These are phyloP conservation scores for Rhizoclosmatium globosum DNA, from an alignment of 192 early-diverging fungal species.

Conservation along the genomic window DNA sequence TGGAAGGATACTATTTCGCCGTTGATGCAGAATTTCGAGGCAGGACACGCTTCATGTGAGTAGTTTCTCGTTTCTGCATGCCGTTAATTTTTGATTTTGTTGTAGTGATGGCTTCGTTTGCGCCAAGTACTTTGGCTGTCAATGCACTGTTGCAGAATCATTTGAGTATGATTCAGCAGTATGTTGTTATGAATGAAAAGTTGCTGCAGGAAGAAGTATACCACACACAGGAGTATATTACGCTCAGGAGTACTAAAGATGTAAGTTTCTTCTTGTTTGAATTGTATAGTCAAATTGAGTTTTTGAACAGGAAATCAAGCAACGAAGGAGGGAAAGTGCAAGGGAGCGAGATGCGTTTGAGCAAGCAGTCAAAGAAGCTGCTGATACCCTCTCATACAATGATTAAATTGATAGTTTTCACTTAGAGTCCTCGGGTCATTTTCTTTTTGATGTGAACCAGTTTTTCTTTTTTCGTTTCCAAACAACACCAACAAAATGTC, in stretches of 20 bases:
- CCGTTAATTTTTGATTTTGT: neutral
- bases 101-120: slow-evolving; percentile 23
- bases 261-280: neutral
- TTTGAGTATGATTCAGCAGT: slow-evolving; percentile 33
- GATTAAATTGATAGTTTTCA: neutral
- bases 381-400: neutral
- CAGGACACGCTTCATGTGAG: slow-evolving; percentile 9
- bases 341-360: neutral
- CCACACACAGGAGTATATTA: neutral
- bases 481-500: too few species aligned
- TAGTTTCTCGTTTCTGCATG: neutral
- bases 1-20: too few species aligned
- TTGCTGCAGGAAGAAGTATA: slow-evolving; percentile 25
- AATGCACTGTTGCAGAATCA: slow-evolving; percentile 33
- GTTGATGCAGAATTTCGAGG: neutral
- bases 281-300: neutral
- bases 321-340: neutral
- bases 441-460: neutral
- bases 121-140: slow-evolving; percentile 19
- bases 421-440: neutral
- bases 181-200: slow-evolving; percentile 16
- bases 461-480: slow-evolving; percentile 2
- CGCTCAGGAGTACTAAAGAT: slow-evolving; percentile 24
- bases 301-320: slow-evolving; percentile 15
- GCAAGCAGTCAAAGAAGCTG: slow-evolving; percentile 1